Evolutionary conservation across 768 basidiomycete genomes (phyloP), one percentile per base, ranked within the genome.

Genomic region (Clavulina sp.): DNA sequence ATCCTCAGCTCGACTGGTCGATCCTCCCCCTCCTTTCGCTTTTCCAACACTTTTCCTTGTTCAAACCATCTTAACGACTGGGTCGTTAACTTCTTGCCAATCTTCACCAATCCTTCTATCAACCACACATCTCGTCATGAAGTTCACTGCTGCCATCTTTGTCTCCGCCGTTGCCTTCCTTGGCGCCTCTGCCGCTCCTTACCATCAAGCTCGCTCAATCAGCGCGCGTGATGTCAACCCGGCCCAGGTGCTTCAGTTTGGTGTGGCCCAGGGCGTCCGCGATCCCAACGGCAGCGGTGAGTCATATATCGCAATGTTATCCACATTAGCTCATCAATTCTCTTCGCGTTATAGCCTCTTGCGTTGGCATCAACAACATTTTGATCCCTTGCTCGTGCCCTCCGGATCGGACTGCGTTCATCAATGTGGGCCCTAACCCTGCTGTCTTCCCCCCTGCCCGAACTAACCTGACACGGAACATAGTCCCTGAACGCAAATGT

Each of bases 351-450:
- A 4, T 49, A 64, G 68, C 80, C 19, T 77, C 76, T 5, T 80
- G 78, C 18, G 74, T 65, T 38, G 34, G 19, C 19, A 19, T 7
- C 9, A 38, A 38, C 7, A 29, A 74, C 6, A 66, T 73, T 30
- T 72, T 74, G 61, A 69, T 83, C 18, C 80, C 80, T 1, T 81
- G 78, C 59, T 58, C 64, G 31, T 83, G 80, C 63, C 80, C 80
- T 33, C 81, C 81, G 1, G 65, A 70, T 53, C 70, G 73, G 52
- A 59, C 62, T 9, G 62, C 61, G 28, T 81, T 79, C 65, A 68
- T 80, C 55, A 34, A 65, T n/a, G 78, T 76, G 54, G 32, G 64
- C 54, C 13, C 26, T 48, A n/a, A n/a, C 9, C 16, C n/a, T n/a
- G 38, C 40, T 7, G 26, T 26, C 29, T 16, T 28, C 13, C 24